Percentiles rank a stretch among this genome's conserved stretches.
phyloP scores from a whole-genome alignment of 805 yeast species.

The Komagataella kurtzmanii region DNA sequence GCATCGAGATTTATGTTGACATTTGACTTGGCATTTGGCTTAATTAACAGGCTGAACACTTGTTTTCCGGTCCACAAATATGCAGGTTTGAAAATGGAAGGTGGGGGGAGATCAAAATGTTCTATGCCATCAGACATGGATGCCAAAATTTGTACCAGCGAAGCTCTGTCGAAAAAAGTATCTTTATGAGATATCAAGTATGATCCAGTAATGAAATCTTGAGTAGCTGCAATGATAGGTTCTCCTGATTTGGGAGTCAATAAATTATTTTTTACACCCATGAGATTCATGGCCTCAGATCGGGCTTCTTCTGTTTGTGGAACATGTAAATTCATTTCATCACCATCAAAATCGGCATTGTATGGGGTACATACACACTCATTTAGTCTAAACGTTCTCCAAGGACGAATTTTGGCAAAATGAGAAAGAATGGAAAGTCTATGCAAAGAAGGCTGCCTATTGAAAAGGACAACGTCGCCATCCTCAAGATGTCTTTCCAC shows the following conservation, averaged over 20 bases:
- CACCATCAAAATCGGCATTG: constrained; percentile 99
- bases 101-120: constrained; percentile 92
- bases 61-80: constrained; percentile 97
- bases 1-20: constrained; percentile 89
- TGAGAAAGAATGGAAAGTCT: constrained; percentile 89
- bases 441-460: constrained; percentile 96
- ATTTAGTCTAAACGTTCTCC: constrained; percentile 94
- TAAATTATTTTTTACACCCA: constrained; percentile 95
- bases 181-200: constrained; percentile 88
- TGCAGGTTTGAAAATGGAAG: constrained; percentile 81
- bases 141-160: constrained; percentile 67
- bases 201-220: constrained; percentile 96
- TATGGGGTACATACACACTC: constrained; percentile 99
- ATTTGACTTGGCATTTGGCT: constrained; percentile 63
- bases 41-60: constrained; percentile 75
- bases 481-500: constrained; percentile 96
- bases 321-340: constrained; percentile 97
- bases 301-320: constrained; percentile 99
- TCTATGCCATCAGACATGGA: constrained; percentile 92
- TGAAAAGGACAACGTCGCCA: constrained; percentile 90
- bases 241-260: constrained; percentile 97
- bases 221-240: constrained; percentile 98
- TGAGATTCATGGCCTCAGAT: constrained; percentile 94
- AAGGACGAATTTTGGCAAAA: constrained; percentile 91
- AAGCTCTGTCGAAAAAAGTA: constrained; percentile 79